phyloP scores from a whole-genome alignment of 1,284 basidiomycete genomes.

The Cutaneotrichosporon cavernicola region DNA sequence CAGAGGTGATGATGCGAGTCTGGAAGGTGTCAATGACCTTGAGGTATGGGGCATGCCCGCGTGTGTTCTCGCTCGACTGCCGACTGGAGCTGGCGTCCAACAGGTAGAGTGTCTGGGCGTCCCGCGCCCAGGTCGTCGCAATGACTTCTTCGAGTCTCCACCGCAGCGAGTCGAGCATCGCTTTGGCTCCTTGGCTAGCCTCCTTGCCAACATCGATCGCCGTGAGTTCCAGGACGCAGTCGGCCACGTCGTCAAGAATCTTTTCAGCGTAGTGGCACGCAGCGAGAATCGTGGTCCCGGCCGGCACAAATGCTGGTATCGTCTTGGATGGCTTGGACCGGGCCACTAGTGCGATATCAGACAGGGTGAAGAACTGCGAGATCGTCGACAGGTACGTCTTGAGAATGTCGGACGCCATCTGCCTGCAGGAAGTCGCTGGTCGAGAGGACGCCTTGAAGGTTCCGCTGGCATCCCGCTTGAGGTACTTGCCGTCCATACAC shows the following conservation, averaged over 20 bases:
- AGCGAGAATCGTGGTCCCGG: conserved; percentile 74
- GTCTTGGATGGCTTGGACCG: conserved; percentile 28
- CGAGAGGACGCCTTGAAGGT: conserved; percentile 51
- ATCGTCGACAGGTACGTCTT: conserved; percentile 82
- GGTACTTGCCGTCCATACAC: conserved; percentile 88
- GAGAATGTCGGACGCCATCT: conserved; percentile 88
- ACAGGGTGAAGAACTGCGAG: conserved; percentile 86
- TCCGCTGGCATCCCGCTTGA: conserved; percentile 56
- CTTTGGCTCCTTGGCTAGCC: conserved; percentile 65
- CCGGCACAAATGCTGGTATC: conserved; percentile 68
- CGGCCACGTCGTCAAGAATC: conserved; percentile 78
- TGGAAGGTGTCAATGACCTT: conserved; percentile 79
- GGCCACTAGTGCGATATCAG: conserved; percentile 65
- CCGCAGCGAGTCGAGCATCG: conserved; percentile 73
- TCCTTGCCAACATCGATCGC: conserved; percentile 78
- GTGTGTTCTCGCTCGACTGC: conserved; percentile 54
- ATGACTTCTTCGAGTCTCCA: conserved; percentile 88
- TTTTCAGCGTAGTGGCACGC: conserved; percentile 77
- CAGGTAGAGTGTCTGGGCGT: conserved; percentile 77
- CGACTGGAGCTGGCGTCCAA: conserved; percentile 65
- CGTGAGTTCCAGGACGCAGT: conserved; percentile 77
- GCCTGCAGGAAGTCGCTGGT: conserved; percentile 77
- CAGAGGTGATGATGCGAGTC: conserved; percentile 70
- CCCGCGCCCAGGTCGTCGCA: conserved; percentile 76
- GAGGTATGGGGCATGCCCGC: conserved; percentile 60